Evolutionary conservation across 208 protist species (phyloP).

Genomic region (Leishmania tarentolae): DNA sequence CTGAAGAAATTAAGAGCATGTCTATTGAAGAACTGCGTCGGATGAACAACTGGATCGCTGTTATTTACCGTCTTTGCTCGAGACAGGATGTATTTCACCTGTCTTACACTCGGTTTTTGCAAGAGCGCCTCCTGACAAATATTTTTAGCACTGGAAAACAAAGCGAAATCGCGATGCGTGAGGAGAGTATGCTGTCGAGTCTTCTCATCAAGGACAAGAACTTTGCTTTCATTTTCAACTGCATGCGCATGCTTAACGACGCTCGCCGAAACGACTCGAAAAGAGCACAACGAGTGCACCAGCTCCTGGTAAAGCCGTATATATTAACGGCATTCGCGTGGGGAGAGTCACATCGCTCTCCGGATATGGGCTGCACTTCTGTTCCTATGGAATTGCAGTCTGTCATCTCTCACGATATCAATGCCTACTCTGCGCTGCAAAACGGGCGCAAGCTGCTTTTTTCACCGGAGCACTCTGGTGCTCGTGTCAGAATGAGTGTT

Average conservation of each 20-base stretch:
- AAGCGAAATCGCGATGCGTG: slow-evolving; percentile 21
- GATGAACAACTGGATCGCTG: slow-evolving; percentile 39
- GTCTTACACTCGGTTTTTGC: slow-evolving; percentile 38
- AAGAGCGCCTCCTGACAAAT: slow-evolving; percentile 41
- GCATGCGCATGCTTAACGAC: slow-evolving; percentile 50
- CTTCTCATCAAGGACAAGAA: slow-evolving; percentile 47
- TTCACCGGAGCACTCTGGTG: slow-evolving; percentile 31
- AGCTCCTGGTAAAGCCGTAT: slow-evolving; percentile 14
- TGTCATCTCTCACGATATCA: background rate
- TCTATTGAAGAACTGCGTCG: slow-evolving; percentile 14
- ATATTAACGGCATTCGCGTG: slow-evolving; percentile 22
- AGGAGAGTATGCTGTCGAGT: slow-evolving; percentile 40
- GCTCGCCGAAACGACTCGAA: slow-evolving; percentile 14
- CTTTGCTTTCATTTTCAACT: slow-evolving; percentile 49
- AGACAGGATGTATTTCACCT: slow-evolving; percentile 48
- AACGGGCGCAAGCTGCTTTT: slow-evolving; percentile 27
- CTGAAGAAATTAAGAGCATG: slow-evolving; percentile 25
- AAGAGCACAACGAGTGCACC: background rate
- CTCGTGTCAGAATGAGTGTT: slow-evolving; percentile 18
- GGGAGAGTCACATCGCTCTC: slow-evolving; percentile 23
- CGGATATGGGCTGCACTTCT: background rate
- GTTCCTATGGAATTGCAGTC: slow-evolving; percentile 17
- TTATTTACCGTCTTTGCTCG: slow-evolving; percentile 41
- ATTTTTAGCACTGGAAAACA: slow-evolving; percentile 19
- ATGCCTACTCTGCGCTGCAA: slow-evolving; percentile 7